phyloP scores from a whole-genome alignment of 108 stramenopile species.

The Discostella pseudostelligera region DNA sequence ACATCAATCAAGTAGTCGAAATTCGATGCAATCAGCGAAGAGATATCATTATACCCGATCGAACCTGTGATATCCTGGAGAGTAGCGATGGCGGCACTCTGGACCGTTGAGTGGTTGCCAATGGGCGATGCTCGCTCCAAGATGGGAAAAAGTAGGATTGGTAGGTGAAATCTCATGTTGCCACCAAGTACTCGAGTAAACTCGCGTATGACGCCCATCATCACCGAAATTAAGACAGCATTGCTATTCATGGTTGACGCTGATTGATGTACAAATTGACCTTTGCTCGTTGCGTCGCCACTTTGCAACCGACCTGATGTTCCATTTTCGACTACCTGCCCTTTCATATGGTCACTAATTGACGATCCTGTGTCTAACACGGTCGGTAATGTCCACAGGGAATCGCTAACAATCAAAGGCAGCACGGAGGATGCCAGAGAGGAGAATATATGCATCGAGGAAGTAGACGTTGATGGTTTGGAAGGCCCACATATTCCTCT shows the following conservation, averaged over 20 bases:
- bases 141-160: conserved; percentile 43
- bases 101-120: conserved; percentile 45
- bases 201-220: conserved; percentile 40
- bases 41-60: conserved; percentile 15
- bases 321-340: background rate
- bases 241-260: conserved; percentile 39
- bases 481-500: conserved; percentile 6
- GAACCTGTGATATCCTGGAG: conserved; percentile 26
- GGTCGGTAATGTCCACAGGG: conserved; percentile 46
- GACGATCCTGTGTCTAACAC: background rate
- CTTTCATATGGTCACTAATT: background rate
- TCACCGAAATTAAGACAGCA: conserved; percentile 36
- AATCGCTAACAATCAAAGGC: conserved; percentile 34
- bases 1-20: conserved; percentile 54
- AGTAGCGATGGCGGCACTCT: conserved; percentile 18
- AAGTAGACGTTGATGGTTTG: background rate
- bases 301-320: background rate
- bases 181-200: conserved; percentile 22
- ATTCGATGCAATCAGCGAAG: conserved; percentile 32
- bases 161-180: conserved; percentile 23
- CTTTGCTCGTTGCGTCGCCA: background rate
- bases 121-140: conserved; percentile 42
- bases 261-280: conserved; percentile 13
- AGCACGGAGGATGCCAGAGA: conserved; percentile 41
- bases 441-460: conserved; percentile 17